phyloP scores from a whole-genome alignment of 75 land plant genomes.

The Chamaecyparis obtusa region DNA sequence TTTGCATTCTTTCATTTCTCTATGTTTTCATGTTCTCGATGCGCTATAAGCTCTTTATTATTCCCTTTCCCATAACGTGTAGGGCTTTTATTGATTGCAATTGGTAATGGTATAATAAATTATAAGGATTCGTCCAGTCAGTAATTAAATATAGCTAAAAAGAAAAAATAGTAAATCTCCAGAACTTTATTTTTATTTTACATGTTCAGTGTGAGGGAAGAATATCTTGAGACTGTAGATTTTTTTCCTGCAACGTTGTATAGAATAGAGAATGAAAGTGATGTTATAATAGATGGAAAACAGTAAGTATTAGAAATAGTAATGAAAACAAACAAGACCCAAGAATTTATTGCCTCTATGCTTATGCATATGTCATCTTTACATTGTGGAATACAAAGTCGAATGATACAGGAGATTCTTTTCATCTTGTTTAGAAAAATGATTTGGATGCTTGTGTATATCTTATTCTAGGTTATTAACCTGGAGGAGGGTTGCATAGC shows the following conservation, averaged over 20 bases:
- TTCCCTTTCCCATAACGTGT: not conserved
- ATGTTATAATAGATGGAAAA: not conserved
- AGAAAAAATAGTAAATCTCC: not conserved
- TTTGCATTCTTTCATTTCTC: not conserved
- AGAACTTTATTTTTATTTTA: too few relatives aligned
- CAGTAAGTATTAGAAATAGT: not conserved
- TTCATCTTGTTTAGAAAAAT: not conserved
- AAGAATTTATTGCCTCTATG: not conserved
- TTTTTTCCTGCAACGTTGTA: not conserved
- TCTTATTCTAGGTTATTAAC: not conserved
- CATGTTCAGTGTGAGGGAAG: not conserved
- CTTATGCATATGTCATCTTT: not conserved
- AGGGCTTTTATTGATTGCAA: not conserved
- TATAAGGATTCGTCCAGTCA: not conserved
- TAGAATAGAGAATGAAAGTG: not conserved
- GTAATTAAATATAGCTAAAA: not conserved
- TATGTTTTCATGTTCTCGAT: not conserved
- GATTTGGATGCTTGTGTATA: not conserved
- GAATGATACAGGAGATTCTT: slow-evolving; percentile 6
- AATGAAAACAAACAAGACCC: not conserved
- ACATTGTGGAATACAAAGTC: not conserved
- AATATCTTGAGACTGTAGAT: not conserved
- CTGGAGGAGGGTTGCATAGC: slow-evolving; percentile 2
- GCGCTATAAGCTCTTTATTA: not conserved
- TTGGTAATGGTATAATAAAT: not conserved